These are phyloP conservation scores for Fraxinus angustifolia DNA, from an alignment of 305 asterid species.

Conservation along the genomic window DNA sequence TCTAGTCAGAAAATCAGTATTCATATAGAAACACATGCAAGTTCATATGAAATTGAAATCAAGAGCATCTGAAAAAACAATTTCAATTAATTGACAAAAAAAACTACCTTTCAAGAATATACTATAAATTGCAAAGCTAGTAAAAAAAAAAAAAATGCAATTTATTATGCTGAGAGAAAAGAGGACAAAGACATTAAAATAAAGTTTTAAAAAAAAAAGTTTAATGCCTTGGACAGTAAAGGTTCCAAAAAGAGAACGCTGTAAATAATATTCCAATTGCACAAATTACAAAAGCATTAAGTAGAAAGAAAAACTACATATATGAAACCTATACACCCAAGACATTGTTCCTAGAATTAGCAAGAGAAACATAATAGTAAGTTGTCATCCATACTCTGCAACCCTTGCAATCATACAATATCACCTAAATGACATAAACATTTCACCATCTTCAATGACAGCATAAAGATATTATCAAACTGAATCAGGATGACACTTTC, in stretches of 20 bases:
- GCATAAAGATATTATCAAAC: not conserved
- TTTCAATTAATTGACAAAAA: not conserved
- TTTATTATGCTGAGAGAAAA: not conserved
- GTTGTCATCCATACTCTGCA: not conserved
- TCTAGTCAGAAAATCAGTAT: not conserved
- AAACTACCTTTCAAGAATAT: not conserved
- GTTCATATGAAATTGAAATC: slow-evolving; percentile 15
- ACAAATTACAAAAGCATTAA: not conserved
- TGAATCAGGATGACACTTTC: not conserved
- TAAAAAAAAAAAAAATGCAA: not conserved
- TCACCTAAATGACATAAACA: not conserved
- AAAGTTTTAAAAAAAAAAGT: not conserved
- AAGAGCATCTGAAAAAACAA: not conserved
- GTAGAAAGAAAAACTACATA: not conserved
- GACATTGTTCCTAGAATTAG: not conserved
- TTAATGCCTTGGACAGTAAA: slow-evolving; percentile 9
- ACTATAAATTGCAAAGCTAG: not conserved
- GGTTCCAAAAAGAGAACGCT: not conserved
- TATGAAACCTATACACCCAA: not conserved
- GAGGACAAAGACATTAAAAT: not conserved
- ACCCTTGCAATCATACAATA: not conserved
- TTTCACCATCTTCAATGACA: not conserved
- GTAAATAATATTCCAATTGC: not conserved
- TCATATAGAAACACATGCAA: slow-evolving; percentile 15
- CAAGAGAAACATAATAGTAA: not conserved